Conservation (phyloP, 2,329 filamentous ascomycete species). For the Penicillium verrucosum region DNA sequence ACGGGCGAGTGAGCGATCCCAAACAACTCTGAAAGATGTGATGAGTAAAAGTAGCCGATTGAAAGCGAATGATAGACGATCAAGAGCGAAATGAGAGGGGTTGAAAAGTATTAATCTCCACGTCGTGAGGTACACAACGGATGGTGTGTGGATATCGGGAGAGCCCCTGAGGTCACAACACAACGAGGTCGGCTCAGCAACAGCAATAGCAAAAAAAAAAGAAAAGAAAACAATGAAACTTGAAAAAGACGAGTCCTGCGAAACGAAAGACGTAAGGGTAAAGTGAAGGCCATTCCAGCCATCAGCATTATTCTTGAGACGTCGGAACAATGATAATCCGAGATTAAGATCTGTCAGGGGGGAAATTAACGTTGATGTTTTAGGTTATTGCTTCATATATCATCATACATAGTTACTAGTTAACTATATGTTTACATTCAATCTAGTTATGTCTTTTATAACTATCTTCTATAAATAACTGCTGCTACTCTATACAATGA, state of each 20-base stretch:
- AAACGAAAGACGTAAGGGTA: conserved; percentile 20
- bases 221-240: not conserved
- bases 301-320: conserved; percentile 17
- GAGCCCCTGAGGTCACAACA: conserved; percentile 3
- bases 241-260: conserved; percentile 6
- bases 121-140: conserved; percentile 13
- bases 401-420: not conserved
- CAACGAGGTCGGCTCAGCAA: conserved; percentile 8
- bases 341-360: conserved; percentile 24
- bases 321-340: conserved; percentile 30
- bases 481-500: not conserved
- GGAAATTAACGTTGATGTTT: conserved; percentile 3
- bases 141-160: conserved; percentile 1
- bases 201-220: conserved; percentile 1
- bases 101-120: conserved; percentile 10
- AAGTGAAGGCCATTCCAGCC: conserved; percentile 14
- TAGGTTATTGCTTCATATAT: conserved; percentile 16
- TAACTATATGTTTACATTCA: not conserved
- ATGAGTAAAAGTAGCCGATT: not conserved
- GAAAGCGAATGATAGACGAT: not conserved
- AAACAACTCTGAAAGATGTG: not conserved
- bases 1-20: not conserved
- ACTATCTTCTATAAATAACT: too few relatives aligned
- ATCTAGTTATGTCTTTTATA: not conserved
- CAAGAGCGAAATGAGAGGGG: conserved; percentile 6